Percentiles rank a stretch among this genome's conserved stretches.
phyloP scores from a whole-genome alignment of 148 eudicot genomes.

The Cornus kousa region DNA sequence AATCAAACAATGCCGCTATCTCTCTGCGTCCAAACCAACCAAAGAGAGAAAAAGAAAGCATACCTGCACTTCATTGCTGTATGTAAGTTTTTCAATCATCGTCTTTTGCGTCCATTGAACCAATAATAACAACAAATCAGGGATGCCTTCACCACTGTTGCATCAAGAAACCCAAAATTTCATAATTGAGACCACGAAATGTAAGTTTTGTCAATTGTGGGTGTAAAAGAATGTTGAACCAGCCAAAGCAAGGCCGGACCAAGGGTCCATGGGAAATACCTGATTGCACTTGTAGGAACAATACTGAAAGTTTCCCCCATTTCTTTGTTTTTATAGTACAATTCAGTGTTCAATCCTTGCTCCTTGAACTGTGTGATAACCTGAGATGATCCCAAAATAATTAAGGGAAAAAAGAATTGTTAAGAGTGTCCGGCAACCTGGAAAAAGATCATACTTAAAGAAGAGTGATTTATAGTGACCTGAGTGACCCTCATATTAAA shows the following conservation, averaged over 20 bases:
- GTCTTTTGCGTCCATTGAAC: conserved; percentile 88
- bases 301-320: conserved; percentile 95
- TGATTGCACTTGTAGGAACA: conserved; percentile 93
- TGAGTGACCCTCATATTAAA: conserved; percentile 65
- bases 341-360: conserved; percentile 88
- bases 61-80: conserved; percentile 71
- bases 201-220: not conserved
- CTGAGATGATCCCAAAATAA: conserved; percentile 33
- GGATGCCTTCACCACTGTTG: conserved; percentile 86
- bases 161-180: conserved; percentile 12
- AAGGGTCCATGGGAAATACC: conserved; percentile 30
- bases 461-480: conserved; percentile 35
- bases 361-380: conserved; percentile 77
- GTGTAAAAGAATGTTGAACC: no score
- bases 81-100: conserved; percentile 76
- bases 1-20: conserved; percentile 2
- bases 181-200: not conserved
- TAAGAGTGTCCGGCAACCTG: not conserved
- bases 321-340: conserved; percentile 88
- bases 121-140: conserved; percentile 66
- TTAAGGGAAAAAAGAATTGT: not conserved
- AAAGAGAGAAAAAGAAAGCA: conserved; percentile 1
- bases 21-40: not conserved
- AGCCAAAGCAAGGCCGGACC: no score
- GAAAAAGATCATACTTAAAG: not conserved